Conservation (phyloP, 2,329 filamentous ascomycete genomes). For the Ilyonectria sp. region DNA sequence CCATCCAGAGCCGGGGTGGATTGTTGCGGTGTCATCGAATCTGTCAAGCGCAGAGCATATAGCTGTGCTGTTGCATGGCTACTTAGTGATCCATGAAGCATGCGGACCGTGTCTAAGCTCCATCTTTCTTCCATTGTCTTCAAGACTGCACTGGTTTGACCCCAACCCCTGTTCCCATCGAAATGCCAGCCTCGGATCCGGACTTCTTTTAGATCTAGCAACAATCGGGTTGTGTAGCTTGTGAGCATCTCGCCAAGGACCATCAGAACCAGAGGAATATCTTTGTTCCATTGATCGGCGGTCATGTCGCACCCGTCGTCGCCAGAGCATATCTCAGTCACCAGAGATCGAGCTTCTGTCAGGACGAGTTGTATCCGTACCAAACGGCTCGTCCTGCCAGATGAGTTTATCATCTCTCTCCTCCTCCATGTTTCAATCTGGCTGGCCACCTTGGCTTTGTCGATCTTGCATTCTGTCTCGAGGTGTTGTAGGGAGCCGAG, state of each 20-base stretch:
- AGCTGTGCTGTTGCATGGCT: slow-evolving; percentile 6
- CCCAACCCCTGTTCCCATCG: slow-evolving; percentile 11
- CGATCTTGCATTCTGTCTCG: neutral
- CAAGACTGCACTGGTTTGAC: neutral
- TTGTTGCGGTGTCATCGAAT: neutral
- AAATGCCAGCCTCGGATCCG: slow-evolving; percentile 11
- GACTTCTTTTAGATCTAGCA: neutral
- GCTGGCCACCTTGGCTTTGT: neutral
- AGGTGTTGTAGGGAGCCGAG: slow-evolving; percentile 8
- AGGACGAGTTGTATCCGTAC: neutral
- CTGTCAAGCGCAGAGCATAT: slow-evolving; percentile 1
- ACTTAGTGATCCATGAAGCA: slow-evolving; percentile 2
- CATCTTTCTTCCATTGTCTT: neutral
- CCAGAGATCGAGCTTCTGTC: neutral
- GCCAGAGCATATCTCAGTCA: neutral
- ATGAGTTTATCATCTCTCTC: neutral
- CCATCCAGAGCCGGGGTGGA: neutral
- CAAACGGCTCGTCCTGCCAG: neutral
- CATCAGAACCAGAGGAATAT: neutral
- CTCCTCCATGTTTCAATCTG: neutral
- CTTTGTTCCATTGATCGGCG: neutral
- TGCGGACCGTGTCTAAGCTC: slow-evolving; percentile 7
- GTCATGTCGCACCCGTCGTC: neutral
- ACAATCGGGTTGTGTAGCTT: neutral
- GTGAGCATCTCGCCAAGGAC: neutral